phyloP scores from a whole-genome alignment of 495 filamentous ascomycete genomes.

The Neurospora terricola region DNA sequence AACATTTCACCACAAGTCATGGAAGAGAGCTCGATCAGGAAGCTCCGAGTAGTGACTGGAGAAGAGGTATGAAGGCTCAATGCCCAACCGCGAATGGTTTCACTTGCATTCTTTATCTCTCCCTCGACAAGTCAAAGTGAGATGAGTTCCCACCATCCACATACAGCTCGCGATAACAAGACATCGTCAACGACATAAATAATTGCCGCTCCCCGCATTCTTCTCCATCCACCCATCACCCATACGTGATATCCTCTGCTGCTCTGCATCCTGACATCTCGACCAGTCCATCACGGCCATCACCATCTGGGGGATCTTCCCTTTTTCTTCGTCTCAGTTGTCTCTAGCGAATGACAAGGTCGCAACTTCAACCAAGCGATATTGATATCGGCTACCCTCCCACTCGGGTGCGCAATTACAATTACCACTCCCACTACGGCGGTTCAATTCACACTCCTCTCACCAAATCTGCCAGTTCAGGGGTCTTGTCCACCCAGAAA shows the following conservation, averaged over 20 bases:
- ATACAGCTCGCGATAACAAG: background rate
- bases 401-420: background rate
- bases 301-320: background rate
- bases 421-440: background rate
- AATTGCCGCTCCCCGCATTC: background rate
- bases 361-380: background rate
- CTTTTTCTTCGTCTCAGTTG: background rate
- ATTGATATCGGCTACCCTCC: background rate
- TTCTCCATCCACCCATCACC: background rate
- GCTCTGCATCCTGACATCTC: background rate
- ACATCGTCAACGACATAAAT: background rate
- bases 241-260: background rate
- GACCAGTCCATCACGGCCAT: background rate
- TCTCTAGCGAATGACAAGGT: background rate
- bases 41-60: background rate
- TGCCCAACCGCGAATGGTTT: background rate
- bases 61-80: background rate
- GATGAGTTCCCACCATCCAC: background rate
- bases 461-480: background rate
- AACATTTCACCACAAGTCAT: background rate
- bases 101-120: background rate
- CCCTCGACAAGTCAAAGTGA: background rate
- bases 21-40: background rate
- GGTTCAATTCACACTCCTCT: background rate
- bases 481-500: background rate